A percentile compares a stretch with the other conserved stretches of the same genome.
Evolutionary conservation across 1,139 yeast species (phyloP).

Genomic region (Scheffersomyces lignicola): DNA sequence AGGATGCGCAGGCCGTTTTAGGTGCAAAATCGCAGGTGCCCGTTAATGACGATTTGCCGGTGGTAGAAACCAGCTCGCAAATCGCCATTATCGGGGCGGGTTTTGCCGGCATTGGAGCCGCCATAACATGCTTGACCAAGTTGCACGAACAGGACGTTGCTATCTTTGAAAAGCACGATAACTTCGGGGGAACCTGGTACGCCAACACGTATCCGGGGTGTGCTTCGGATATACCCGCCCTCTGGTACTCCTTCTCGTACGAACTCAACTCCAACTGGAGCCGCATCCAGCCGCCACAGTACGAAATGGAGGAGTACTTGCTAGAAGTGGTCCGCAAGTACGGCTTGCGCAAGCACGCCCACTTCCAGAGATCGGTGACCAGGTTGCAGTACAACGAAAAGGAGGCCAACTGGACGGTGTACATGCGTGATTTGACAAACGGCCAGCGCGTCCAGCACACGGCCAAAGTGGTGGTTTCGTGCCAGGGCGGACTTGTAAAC

Average conservation of each 20-base stretch:
- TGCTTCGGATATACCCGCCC: conserved; percentile 52
- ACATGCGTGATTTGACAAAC: conserved; percentile 31
- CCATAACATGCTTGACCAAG: conserved; percentile 29
- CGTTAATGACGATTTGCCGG: conserved; percentile 17
- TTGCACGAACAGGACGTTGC: conserved; percentile 34
- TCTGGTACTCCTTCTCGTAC: conserved; percentile 46
- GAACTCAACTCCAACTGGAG: conserved; percentile 47
- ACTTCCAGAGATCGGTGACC: conserved; percentile 30
- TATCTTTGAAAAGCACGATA: conserved; percentile 44
- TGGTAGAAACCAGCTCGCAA: conserved; percentile 24
- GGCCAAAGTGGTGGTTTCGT: conserved; percentile 30
- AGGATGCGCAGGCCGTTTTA: conserved; percentile 31
- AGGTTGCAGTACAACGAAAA: conserved; percentile 31
- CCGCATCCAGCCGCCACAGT: conserved; percentile 47
- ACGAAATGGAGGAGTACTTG: conserved; percentile 49
- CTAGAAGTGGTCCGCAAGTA: conserved; percentile 38
- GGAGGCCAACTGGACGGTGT: conserved; percentile 35
- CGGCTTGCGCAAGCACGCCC: conserved; percentile 28
- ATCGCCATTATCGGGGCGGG: conserved; percentile 51
- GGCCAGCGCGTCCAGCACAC: conserved; percentile 32
- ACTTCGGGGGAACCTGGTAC: conserved; percentile 57
- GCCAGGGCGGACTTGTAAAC: conserved; percentile 41
- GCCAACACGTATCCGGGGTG: conserved; percentile 57
- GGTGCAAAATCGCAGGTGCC: conserved; percentile 21
- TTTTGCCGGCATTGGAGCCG: conserved; percentile 43